phyloP scores from a whole-genome alignment of 1,284 basidiomycete species.

The Inonotus obliquus region DNA sequence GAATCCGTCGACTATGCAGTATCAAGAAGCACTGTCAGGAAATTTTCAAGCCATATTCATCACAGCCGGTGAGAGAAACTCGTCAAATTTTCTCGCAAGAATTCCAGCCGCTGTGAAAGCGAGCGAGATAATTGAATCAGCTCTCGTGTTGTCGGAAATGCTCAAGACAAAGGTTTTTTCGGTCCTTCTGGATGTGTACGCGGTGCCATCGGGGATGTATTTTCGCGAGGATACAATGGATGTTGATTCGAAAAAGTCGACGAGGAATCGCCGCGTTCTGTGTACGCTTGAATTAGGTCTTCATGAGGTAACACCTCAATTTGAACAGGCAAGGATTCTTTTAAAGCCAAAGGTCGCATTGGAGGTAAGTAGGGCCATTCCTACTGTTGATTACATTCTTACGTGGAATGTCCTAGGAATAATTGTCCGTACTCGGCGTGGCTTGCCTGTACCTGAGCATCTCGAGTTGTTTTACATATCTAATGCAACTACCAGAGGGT shows the following conservation, averaged over 20 bases:
- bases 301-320: not conserved
- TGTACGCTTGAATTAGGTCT: not conserved
- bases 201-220: not conserved
- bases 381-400: not conserved
- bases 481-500: no score
- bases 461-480: no score
- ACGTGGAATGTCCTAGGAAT: not conserved
- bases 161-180: slow-evolving; percentile 5
- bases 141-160: not conserved
- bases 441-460: no score
- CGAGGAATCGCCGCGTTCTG: not conserved
- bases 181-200: not conserved
- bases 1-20: not conserved
- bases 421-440: not conserved
- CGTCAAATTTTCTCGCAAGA: not conserved
- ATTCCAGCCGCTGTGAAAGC: not conserved
- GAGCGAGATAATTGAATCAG: not conserved
- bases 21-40: not conserved
- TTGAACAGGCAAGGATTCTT: not conserved
- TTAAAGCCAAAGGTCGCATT: not conserved
- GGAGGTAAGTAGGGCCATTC: not conserved
- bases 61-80: not conserved
- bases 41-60: not conserved
- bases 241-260: not conserved
- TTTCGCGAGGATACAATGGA: slow-evolving; percentile 3